phyloP scores from a whole-genome alignment of 2,329 filamentous ascomycete genomes.

The Monilinia laxa region DNA sequence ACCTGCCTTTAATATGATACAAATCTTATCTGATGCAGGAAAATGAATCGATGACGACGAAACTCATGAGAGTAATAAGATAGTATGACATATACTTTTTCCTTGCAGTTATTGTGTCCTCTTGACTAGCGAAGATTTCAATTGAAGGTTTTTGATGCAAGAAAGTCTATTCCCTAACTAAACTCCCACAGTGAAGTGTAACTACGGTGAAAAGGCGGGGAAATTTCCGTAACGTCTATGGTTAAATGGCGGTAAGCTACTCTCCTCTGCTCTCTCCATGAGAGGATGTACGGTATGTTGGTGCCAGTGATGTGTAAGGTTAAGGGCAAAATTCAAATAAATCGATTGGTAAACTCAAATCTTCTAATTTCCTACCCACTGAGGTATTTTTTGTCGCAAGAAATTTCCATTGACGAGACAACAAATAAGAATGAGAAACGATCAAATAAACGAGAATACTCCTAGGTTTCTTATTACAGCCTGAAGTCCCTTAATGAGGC shows the following conservation, averaged over 20 bases:
- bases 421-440: background rate
- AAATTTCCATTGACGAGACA: background rate
- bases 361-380: background rate
- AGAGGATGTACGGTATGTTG: too few relatives aligned
- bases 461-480: background rate
- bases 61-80: too few relatives aligned
- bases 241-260: background rate
- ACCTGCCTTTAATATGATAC: too few relatives aligned
- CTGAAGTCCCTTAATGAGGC: background rate
- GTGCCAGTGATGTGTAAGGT: background rate
- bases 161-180: background rate
- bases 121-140: background rate
- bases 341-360: background rate
- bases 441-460: background rate
- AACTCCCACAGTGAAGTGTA: background rate
- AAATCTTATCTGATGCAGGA: background rate
- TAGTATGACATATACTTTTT: background rate
- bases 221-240: background rate
- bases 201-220: conserved; percentile 1
- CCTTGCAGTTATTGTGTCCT: background rate
- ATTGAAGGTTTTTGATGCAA: background rate
- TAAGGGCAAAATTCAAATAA: background rate
- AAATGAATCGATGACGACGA: background rate
- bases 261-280: background rate
- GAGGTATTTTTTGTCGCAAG: too few relatives aligned